Conservation (phyloP, 2,329 filamentous ascomycete species). For the Fusarium proliferatum region DNA sequence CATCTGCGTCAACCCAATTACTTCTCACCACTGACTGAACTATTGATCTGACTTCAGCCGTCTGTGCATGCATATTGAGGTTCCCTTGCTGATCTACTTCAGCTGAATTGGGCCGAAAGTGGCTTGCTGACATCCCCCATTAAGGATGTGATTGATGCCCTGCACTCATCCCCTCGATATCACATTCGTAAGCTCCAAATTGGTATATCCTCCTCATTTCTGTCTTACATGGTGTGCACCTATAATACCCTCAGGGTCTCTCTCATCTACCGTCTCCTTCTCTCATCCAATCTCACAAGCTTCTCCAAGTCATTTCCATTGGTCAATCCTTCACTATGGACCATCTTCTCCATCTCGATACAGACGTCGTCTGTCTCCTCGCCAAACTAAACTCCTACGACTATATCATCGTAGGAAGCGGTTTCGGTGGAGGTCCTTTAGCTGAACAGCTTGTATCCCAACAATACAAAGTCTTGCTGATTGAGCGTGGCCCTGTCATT, state of each 20-base stretch:
- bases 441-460: constrained; percentile 21
- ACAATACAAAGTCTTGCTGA: constrained; percentile 29
- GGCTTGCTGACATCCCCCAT: neutral
- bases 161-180: neutral
- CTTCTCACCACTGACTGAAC: fast-evolving
- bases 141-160: neutral
- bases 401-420: constrained; percentile 34
- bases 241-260: neutral
- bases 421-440: constrained; percentile 27
- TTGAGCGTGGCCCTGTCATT: constrained; percentile 30
- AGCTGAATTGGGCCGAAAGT: neutral
- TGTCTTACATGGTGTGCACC: neutral
- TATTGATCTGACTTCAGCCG: neutral
- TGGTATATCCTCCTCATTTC: neutral
- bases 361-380: constrained; percentile 27
- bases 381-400: constrained; percentile 33
- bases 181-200: neutral
- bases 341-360: constrained; percentile 28
- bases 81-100: neutral
- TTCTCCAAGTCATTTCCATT: neutral
- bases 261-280: no score
- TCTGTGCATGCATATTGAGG: neutral
- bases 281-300: neutral
- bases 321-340: constrained; percentile 12
- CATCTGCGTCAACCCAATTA: neutral